Conservation (phyloP, 2,329 filamentous ascomycete species). For the Aspergillus sp. region DNA sequence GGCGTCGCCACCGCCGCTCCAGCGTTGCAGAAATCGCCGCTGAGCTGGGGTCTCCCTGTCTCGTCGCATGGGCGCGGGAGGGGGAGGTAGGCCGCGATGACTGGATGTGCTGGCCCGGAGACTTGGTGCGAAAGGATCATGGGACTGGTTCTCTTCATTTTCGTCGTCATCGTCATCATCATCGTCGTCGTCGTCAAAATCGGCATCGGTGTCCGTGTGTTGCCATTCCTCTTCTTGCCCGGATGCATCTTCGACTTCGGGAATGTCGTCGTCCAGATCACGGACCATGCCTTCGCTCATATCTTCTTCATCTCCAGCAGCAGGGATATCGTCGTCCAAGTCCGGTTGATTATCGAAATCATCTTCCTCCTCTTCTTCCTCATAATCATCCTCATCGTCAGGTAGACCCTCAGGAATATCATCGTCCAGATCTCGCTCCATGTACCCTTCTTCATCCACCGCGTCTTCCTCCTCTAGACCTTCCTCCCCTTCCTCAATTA, state of each 20-base stretch:
- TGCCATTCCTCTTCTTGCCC: constrained; percentile 61
- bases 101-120: constrained; percentile 31
- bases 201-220: constrained; percentile 71
- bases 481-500: constrained; percentile 40
- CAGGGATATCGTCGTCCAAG: constrained; percentile 58
- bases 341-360: constrained; percentile 42
- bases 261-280: constrained; percentile 68
- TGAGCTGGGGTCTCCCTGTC: constrained; percentile 35
- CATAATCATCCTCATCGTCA: constrained; percentile 40
- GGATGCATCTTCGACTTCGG: constrained; percentile 47
- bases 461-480: constrained; percentile 50
- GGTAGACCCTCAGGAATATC: constrained; percentile 63
- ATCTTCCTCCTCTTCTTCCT: constrained; percentile 34
- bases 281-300: constrained; percentile 58
- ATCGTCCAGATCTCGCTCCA: constrained; percentile 64
- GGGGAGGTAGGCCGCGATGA: constrained; percentile 25
- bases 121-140: constrained; percentile 20
- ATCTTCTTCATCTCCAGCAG: constrained; percentile 47
- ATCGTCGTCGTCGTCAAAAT: constrained; percentile 44
- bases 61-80: constrained; percentile 11
- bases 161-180: constrained; percentile 22
- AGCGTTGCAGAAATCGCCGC: constrained; percentile 33
- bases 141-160: constrained; percentile 20
- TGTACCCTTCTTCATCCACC: constrained; percentile 44
- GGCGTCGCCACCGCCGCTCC: constrained; percentile 34